These are phyloP conservation scores for Botrytis deweyae DNA, from an alignment of 2,329 filamentous ascomycete species.

Conservation along the genomic window DNA sequence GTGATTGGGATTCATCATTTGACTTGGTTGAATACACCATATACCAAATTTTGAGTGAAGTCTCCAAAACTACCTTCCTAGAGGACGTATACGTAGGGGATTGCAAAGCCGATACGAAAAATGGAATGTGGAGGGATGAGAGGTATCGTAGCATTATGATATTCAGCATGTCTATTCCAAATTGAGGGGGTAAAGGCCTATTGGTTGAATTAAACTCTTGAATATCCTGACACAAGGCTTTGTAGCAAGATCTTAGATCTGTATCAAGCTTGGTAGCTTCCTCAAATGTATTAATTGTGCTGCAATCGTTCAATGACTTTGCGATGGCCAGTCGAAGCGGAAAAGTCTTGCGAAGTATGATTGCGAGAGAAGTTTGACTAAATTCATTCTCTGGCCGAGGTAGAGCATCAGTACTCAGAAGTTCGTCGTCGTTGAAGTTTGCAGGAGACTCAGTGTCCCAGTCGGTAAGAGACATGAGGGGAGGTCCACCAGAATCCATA, in stretches of 20 bases:
- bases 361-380: slow-evolving; percentile 45
- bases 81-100: slow-evolving; percentile 52
- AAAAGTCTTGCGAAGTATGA: slow-evolving; percentile 46
- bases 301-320: slow-evolving; percentile 47
- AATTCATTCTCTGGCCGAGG: slow-evolving; percentile 42
- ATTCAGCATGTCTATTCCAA: slow-evolving; percentile 49
- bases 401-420: slow-evolving; percentile 38
- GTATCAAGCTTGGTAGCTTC: slow-evolving; percentile 44
- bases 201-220: slow-evolving; percentile 25
- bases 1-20: neutral
- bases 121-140: slow-evolving; percentile 55
- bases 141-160: slow-evolving; percentile 55
- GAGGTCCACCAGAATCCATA: slow-evolving; percentile 47
- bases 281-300: slow-evolving; percentile 43
- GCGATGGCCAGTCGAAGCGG: slow-evolving; percentile 45
- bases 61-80: slow-evolving; percentile 49
- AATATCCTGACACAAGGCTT: neutral
- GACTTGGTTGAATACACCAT: slow-evolving; percentile 40
- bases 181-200: slow-evolving; percentile 37
- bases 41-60: slow-evolving; percentile 49
- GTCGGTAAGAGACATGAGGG: slow-evolving; percentile 44
- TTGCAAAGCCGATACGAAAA: slow-evolving; percentile 43
- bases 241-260: slow-evolving; percentile 3
- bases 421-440: slow-evolving; percentile 52
- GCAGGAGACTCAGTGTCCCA: slow-evolving; percentile 51